A percentile compares a stretch with the other conserved stretches of the same genome.
These are phyloP conservation scores for Fusarium duplospermum DNA, from an alignment of 2,329 filamentous ascomycete species.

Conservation along the genomic window DNA sequence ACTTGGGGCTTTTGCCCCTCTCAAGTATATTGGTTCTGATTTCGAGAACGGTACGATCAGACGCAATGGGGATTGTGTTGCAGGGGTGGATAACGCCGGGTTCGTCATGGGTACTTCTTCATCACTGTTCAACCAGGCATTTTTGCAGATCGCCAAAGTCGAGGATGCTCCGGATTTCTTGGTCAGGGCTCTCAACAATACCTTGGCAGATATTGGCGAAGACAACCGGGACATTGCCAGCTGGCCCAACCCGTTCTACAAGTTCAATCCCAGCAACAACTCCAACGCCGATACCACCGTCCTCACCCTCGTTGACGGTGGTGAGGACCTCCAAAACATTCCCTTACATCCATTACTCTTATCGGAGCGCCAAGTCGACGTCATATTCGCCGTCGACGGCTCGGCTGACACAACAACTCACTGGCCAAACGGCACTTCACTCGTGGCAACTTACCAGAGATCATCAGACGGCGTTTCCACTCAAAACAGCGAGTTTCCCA, in stretches of 20 bases:
- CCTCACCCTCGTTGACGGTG: conserved; percentile 82
- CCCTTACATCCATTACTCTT: conserved; percentile 83
- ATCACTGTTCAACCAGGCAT: conserved; percentile 83
- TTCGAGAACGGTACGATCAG: conserved; percentile 73
- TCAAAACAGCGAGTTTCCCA: conserved; percentile 78
- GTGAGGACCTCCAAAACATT: conserved; percentile 82
- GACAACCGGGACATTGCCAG: conserved; percentile 78
- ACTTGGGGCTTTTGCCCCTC: conserved; percentile 76
- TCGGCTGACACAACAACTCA: conserved; percentile 76
- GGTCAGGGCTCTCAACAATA: conserved; percentile 58
- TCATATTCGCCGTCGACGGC: conserved; percentile 84
- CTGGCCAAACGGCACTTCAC: conserved; percentile 83
- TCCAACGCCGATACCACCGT: conserved; percentile 62
- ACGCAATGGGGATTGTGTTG: conserved; percentile 70
- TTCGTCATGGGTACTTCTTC: conserved; percentile 89
- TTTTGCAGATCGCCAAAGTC: conserved; percentile 66
- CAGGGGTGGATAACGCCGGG: conserved; percentile 84
- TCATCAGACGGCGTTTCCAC: conserved; percentile 62
- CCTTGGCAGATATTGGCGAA: conserved; percentile 67
- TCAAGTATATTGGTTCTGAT: conserved; percentile 78
- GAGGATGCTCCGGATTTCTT: conserved; percentile 58
- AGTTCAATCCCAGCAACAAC: conserved; percentile 70
- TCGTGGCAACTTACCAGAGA: conserved; percentile 80
- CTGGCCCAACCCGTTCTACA: conserved; percentile 82
- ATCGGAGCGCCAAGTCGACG: conserved; percentile 76